These are phyloP conservation scores for Pachyrhizus erosus DNA, from an alignment of 306 rosid species.

Conservation along the genomic window DNA sequence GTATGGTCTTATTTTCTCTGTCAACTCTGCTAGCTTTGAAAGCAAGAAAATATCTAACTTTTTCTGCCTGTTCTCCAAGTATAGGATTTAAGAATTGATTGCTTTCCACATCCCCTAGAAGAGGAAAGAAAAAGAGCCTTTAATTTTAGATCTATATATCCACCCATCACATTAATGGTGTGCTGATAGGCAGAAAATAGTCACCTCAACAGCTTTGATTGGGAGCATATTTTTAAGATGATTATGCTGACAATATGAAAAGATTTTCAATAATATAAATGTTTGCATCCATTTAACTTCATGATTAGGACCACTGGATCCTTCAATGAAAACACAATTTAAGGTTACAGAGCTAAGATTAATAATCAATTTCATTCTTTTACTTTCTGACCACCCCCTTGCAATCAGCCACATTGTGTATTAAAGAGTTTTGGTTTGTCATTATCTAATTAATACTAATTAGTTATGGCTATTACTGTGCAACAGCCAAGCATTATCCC, in stretches of 20 bases:
- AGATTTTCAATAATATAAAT: background rate
- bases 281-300: background rate
- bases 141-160: background rate
- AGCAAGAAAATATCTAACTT: background rate
- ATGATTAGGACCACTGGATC: conserved; percentile 4
- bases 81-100: background rate
- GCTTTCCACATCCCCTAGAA: background rate
- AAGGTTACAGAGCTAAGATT: background rate
- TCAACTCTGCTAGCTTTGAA: background rate
- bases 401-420: no score
- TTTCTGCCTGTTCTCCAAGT: background rate
- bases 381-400: background rate
- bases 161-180: background rate
- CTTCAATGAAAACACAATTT: background rate
- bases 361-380: background rate
- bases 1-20: background rate
- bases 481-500: background rate
- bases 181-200: background rate
- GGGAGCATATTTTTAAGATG: conserved; percentile 15
- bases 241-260: background rate
- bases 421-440: no score
- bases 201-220: background rate
- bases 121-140: background rate
- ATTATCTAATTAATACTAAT: no score
- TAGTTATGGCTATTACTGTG: conserved; percentile 8